Evolutionary conservation across 1,284 basidiomycete species (phyloP).

Genomic region (Rhodotorula sp.): DNA sequence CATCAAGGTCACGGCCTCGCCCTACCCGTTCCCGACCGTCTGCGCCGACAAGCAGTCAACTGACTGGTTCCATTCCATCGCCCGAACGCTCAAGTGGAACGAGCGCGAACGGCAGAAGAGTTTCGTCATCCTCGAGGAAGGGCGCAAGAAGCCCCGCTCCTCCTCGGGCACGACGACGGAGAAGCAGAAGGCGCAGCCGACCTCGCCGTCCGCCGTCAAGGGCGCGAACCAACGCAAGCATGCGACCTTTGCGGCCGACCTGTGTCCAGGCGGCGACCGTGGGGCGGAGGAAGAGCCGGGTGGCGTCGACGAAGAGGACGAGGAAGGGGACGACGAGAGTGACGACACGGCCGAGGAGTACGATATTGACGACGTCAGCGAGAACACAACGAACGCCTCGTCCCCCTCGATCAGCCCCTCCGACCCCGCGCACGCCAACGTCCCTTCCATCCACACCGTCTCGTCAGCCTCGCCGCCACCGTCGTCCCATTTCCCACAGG

Average conservation of each 20-base stretch:
- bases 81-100: slow-evolving; percentile 95
- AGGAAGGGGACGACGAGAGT: slow-evolving; percentile 30
- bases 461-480: slow-evolving; percentile 63
- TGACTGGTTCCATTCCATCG: slow-evolving; percentile 97
- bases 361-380: slow-evolving; percentile 37
- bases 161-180: background rate
- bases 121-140: slow-evolving; percentile 75
- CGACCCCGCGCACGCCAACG: background rate
- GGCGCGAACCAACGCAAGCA: slow-evolving; percentile 1
- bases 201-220: background rate
- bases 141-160: slow-evolving; percentile 20
- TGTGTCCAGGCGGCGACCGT: background rate
- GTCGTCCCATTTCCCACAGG: slow-evolving; percentile 4
- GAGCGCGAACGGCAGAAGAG: slow-evolving; percentile 93
- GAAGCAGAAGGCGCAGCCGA: background rate
- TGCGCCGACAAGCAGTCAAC: slow-evolving; percentile 95
- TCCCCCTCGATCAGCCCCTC: slow-evolving; percentile 13
- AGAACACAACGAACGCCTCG: slow-evolving; percentile 19
- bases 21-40: slow-evolving; percentile 97
- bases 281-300: slow-evolving; percentile 16
- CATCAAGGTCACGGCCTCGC: slow-evolving; percentile 96
- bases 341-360: slow-evolving; percentile 26
- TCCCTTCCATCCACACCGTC: slow-evolving; percentile 9
- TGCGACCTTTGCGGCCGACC: slow-evolving; percentile 10
- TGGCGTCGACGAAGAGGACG: slow-evolving; percentile 10